These are phyloP conservation scores for Hypericum androsaemum DNA, from an alignment of 345 rosid species.

Conservation along the genomic window DNA sequence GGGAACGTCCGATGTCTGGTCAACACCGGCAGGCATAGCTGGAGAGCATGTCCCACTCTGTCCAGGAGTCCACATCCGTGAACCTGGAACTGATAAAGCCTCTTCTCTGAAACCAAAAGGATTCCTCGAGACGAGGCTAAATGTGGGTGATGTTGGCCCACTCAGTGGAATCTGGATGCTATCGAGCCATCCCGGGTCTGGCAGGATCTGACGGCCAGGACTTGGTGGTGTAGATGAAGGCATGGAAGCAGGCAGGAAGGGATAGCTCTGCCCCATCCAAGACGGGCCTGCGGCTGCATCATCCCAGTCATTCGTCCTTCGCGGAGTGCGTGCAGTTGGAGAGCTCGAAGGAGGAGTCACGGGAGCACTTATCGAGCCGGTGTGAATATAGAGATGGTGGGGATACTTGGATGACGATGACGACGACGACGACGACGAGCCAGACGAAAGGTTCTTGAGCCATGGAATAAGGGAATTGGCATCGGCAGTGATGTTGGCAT, in stretches of 20 bases:
- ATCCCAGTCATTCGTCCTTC: slow-evolving; percentile 52
- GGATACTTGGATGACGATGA: slow-evolving; percentile 75
- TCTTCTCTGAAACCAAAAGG: slow-evolving; percentile 71
- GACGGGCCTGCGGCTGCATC: slow-evolving; percentile 41
- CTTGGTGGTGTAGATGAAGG: slow-evolving; percentile 91
- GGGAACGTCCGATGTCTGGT: slow-evolving; percentile 75
- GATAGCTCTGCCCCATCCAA: slow-evolving; percentile 37
- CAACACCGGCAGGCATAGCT: slow-evolving; percentile 55
- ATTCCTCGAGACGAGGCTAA: slow-evolving; percentile 69
- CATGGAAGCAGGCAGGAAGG: slow-evolving; percentile 34
- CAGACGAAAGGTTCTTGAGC: slow-evolving; percentile 86
- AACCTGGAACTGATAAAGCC: slow-evolving; percentile 51
- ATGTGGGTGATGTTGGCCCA: slow-evolving; percentile 82
- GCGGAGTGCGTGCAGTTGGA: slow-evolving; percentile 75
- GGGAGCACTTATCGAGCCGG: slow-evolving; percentile 96
- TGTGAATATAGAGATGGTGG: slow-evolving; percentile 50
- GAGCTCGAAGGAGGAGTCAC: slow-evolving; percentile 98
- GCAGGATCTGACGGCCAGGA: slow-evolving; percentile 65
- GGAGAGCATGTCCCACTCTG: slow-evolving; percentile 97
- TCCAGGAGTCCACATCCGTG: slow-evolving; percentile 89
- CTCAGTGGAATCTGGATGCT: slow-evolving; percentile 64
- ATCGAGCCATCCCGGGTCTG: slow-evolving; percentile 82
- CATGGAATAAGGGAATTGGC: slow-evolving; percentile 80
- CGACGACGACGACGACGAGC: slow-evolving; percentile 80
- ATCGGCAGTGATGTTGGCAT: slow-evolving; percentile 48